Evolutionary conservation across 768 basidiomycete species (phyloP).

Genomic region (Kwoniella dejecticola): DNA sequence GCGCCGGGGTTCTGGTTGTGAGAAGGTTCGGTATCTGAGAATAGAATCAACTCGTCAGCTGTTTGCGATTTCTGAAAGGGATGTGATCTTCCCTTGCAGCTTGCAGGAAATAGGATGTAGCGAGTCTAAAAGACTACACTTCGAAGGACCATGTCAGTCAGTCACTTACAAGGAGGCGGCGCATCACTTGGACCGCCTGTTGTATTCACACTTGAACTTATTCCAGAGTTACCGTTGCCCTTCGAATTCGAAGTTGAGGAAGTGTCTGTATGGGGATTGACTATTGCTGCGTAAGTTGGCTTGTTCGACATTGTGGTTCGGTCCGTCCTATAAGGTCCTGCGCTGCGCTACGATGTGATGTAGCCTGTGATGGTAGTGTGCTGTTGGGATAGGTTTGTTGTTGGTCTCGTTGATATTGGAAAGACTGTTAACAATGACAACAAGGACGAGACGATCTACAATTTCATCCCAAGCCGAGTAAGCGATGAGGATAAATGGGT

Average conservation of each 20-base stretch:
- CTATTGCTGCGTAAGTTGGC: conserved; percentile 24
- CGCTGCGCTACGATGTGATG: not conserved
- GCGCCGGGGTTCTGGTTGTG: too few species aligned
- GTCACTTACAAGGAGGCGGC: conserved; percentile 22
- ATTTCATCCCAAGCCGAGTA: not conserved
- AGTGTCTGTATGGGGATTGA: not conserved
- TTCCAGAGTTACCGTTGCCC: not conserved
- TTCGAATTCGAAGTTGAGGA: not conserved
- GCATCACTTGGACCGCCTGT: conserved; percentile 20
- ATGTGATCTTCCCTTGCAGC: too few species aligned
- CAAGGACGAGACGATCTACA: not conserved
- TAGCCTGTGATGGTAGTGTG: not conserved
- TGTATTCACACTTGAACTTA: too few species aligned
- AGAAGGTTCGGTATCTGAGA: conserved; percentile 1
- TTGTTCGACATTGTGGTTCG: conserved; percentile 13
- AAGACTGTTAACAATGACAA: not conserved
- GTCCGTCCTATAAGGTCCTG: not conserved
- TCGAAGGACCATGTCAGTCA: not conserved
- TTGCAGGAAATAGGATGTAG: too few species aligned
- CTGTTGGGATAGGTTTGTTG: not conserved
- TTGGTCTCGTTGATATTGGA: too few species aligned
- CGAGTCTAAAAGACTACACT: not conserved
- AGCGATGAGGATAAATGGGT: not conserved
- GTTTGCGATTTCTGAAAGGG: too few species aligned
- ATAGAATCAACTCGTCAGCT: not conserved